Conservation (phyloP, 139 green algal species). For the Chloropicon primus region DNA sequence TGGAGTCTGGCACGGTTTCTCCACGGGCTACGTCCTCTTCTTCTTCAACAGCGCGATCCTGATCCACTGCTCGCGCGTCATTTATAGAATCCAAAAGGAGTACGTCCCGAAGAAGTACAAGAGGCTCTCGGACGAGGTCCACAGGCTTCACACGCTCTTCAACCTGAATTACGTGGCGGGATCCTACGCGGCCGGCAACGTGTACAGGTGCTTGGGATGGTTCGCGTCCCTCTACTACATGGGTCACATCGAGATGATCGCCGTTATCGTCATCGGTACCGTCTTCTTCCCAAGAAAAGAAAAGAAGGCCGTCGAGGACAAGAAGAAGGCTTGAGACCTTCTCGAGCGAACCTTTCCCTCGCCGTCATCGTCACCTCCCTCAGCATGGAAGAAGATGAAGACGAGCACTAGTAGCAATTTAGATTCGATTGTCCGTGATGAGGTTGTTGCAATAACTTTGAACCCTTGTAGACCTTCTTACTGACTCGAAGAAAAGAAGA, state of each 20-base stretch:
- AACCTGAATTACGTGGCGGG: neutral
- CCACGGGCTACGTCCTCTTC: neutral
- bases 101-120: neutral
- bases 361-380: no score
- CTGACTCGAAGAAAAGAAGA: no score
- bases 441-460: no score
- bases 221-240: neutral
- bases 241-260: neutral
- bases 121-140: neutral
- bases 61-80: neutral
- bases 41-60: neutral
- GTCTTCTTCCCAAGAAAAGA: neutral
- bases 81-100: neutral
- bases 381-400: no score
- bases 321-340: neutral
- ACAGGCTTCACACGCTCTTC: neutral
- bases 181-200: neutral
- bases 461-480: no score
- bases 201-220: neutral
- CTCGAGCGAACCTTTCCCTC: no score
- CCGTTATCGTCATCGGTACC: neutral
- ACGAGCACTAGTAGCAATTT: no score
- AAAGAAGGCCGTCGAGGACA: neutral
- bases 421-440: no score
- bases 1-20: constrained; percentile 64